Evolutionary conservation across 1,284 basidiomycete species (phyloP).

Genomic region (Fomes fomentarius): DNA sequence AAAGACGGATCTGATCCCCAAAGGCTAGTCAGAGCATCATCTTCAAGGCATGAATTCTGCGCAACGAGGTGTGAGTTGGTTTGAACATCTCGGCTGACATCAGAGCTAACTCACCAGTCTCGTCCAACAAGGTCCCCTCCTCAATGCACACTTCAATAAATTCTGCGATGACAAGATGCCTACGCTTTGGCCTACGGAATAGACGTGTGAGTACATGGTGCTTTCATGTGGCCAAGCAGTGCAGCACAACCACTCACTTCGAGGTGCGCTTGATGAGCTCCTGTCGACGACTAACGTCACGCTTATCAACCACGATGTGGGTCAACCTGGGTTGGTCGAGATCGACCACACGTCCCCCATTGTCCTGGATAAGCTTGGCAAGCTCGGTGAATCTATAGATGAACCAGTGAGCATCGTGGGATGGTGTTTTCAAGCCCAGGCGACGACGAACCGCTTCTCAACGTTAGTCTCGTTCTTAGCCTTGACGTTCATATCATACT

Average conservation of each 20-base stretch:
- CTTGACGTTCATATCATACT: constrained; percentile 62
- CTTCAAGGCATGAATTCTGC: constrained; percentile 12
- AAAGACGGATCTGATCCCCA: too few species aligned
- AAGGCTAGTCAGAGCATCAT: too few species aligned
- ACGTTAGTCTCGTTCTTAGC: constrained; percentile 58
- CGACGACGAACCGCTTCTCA: constrained; percentile 48
- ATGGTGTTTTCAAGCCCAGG: neutral
- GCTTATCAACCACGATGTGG: constrained; percentile 82
- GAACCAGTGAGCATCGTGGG: neutral
- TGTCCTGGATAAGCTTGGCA: constrained; percentile 53
- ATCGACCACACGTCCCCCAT: constrained; percentile 74
- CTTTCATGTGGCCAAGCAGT: neutral
- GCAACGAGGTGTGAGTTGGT: too few species aligned
- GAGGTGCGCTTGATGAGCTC: constrained; percentile 73
- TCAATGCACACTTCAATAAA: constrained; percentile 80
- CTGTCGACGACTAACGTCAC: constrained; percentile 70
- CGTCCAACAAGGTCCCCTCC: constrained; percentile 79
- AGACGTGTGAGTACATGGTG: too few species aligned
- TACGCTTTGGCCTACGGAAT: constrained; percentile 66
- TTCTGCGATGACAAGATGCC: constrained; percentile 76
- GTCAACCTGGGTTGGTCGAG: constrained; percentile 80
- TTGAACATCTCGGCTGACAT: too few species aligned
- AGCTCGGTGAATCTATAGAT: constrained; percentile 63
- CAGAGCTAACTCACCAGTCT: constrained; percentile 62
- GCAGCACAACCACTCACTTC: constrained; percentile 47